These are phyloP conservation scores for Blepharisma stoltei DNA, from an alignment of 73 alveolate species.

Conservation along the genomic window DNA sequence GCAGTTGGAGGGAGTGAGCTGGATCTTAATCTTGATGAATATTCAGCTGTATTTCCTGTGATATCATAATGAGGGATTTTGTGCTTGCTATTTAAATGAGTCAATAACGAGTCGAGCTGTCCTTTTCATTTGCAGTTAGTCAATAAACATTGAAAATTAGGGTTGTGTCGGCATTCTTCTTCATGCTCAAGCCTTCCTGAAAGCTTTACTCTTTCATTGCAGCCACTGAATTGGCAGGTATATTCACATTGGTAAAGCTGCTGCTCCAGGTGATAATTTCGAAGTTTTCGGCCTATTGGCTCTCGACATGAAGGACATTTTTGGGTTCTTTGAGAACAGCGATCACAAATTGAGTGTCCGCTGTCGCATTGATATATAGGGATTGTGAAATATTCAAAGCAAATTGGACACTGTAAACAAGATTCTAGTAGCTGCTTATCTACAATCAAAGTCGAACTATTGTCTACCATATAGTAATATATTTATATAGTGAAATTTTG, in stretches of 20 bases:
- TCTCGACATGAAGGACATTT: slow-evolving; percentile 30
- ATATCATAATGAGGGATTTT: slow-evolving; percentile 31
- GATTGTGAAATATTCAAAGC: slow-evolving; percentile 12
- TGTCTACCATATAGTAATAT: no score
- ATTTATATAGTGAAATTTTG: no score
- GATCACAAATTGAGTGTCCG: slow-evolving; percentile 31
- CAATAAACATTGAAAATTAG: slow-evolving; percentile 15
- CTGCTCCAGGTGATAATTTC: slow-evolving; percentile 22
- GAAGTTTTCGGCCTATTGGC: background rate
- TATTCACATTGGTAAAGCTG: background rate
- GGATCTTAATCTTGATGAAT: slow-evolving; percentile 29
- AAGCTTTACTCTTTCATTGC: background rate
- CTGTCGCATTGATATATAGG: slow-evolving; percentile 30
- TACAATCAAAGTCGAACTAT: no score
- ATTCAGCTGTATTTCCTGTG: slow-evolving; percentile 28
- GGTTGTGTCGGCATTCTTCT: slow-evolving; percentile 8
- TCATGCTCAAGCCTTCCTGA: background rate
- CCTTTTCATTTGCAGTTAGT: slow-evolving; percentile 19
- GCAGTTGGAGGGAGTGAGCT: slow-evolving; percentile 18
- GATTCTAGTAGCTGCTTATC: background rate
- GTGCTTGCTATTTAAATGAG: slow-evolving; percentile 15
- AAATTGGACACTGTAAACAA: slow-evolving; percentile 24
- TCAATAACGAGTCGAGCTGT: background rate
- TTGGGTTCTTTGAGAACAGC: slow-evolving; percentile 1
- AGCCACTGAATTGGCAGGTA: slow-evolving; percentile 25